phyloP scores from a whole-genome alignment of 2,329 filamentous ascomycete species.

The Botrytis sinoallii region DNA sequence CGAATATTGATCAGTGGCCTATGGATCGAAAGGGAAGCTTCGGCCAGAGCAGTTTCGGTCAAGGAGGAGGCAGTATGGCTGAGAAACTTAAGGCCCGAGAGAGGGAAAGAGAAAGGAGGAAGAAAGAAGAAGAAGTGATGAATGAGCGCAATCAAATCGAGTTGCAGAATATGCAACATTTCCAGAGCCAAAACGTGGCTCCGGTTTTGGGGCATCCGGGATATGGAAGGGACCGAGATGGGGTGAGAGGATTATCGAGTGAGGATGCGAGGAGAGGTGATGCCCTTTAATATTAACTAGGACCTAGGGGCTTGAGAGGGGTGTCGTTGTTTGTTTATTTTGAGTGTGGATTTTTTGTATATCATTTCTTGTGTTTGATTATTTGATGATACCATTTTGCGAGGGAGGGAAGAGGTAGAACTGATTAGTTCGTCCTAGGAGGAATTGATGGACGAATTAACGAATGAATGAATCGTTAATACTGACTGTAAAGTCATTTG shows the following conservation, averaged over 20 bases:
- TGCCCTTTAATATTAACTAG: constrained; percentile 19
- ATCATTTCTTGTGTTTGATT: not conserved
- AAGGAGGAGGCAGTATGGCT: constrained; percentile 15
- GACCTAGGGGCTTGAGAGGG: too few relatives aligned
- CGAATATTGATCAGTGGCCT: constrained; percentile 26
- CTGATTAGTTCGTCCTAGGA: not conserved
- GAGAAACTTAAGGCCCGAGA: constrained; percentile 13
- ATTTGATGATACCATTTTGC: constrained; percentile 10
- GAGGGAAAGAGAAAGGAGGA: constrained; percentile 17
- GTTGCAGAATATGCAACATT: constrained; percentile 26
- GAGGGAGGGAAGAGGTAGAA: too few relatives aligned
- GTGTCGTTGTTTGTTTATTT: not conserved
- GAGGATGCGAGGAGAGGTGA: constrained; percentile 30
- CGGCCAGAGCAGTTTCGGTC: constrained; percentile 21
- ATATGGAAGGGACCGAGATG: constrained; percentile 23
- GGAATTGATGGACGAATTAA: not conserved
- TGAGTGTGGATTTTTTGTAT: not conserved
- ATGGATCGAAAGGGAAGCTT: constrained; percentile 27
- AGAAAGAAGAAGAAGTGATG: constrained; percentile 24
- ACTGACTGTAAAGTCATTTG: not conserved
- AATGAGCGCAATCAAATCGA: constrained; percentile 27
- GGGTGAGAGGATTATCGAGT: constrained; percentile 18
- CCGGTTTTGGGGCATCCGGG: constrained; percentile 34
- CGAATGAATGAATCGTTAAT: not conserved
- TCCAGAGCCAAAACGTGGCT: constrained; percentile 32